Base-by-base conservation (phyloP, 306 rosid species). In the Astragalus membranaceus region DNA sequence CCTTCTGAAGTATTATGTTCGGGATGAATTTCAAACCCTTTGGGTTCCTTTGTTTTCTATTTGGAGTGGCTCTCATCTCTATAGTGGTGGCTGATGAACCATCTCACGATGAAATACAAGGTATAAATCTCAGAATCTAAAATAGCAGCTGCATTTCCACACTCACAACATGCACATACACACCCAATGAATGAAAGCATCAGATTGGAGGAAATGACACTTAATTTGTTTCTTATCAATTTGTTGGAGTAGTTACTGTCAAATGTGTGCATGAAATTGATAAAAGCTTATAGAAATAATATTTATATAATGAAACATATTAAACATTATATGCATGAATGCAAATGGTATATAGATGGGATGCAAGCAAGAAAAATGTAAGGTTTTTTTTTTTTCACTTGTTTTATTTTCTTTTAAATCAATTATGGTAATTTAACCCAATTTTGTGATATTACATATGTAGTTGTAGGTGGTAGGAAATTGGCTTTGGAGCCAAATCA, bases 1-100 rank as follows among this genome's bases (percentile, higher is more conserved):
- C 44, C 17, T 26, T 69, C 61, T 71, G 3, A 26, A 70, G 3
- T 8, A 0, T 49, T 51, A 39, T 51, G 30, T 13, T 75, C 20
- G 9, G 61, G 10, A 77, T 77, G 81, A 61, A 46, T 26, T 2
- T 62, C 17, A 77, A 54, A 17, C 32, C 77, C 5, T 75, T 56
- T 30, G 5, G 44, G n/a, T 26, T 77, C 32, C n/a, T 70, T 4
- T 42, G 72, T 44, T 47, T 36, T 53, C 67, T 77, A 0, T 54
- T 13, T 8, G 61, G 46, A 12, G 72, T 53, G 50, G 50, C 46
- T 35, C 54, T 70, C 14, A 77, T 70, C 67, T 47, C 77, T 53
- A 17, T 13, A 0, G 81, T 53, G 59, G 43, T 77, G 39, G 76
- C 67, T 42, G 66, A 43, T 43, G 59, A 69, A 9, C n/a, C 53